phyloP scores from a whole-genome alignment of 2,329 filamentous ascomycete species.

The Passalora sequoiae region DNA sequence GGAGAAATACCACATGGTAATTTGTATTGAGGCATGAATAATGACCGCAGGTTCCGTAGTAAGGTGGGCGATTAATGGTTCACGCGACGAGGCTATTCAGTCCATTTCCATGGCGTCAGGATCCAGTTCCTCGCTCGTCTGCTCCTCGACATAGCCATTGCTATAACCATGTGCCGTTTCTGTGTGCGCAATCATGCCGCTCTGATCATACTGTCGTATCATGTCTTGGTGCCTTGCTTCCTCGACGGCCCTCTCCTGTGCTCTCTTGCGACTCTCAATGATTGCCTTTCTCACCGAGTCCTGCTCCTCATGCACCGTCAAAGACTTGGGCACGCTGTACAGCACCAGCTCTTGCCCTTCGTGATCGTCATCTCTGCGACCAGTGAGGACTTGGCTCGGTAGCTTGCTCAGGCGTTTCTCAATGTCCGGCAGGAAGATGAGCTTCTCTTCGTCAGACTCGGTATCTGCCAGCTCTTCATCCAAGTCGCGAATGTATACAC shows the following conservation, averaged over 20 bases:
- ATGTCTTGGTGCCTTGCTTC: constrained; percentile 31
- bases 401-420: constrained; percentile 70
- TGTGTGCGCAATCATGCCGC: constrained; percentile 12
- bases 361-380: constrained; percentile 50
- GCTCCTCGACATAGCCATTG: constrained; percentile 21
- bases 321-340: constrained; percentile 71
- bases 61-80: too few species aligned
- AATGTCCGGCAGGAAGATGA: constrained; percentile 80
- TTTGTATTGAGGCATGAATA: too few species aligned
- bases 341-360: constrained; percentile 67
- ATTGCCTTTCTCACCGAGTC: constrained; percentile 74
- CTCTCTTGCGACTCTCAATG: constrained; percentile 67
- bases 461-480: constrained; percentile 76
- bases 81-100: too few species aligned
- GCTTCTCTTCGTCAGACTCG: constrained; percentile 55
- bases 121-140: constrained; percentile 38
- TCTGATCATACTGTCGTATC: constrained; percentile 28
- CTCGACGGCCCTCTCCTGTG: constrained; percentile 49
- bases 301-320: constrained; percentile 71
- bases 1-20: too few species aligned
- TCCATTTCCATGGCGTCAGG: constrained; percentile 64
- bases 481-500: constrained; percentile 85
- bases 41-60: too few species aligned
- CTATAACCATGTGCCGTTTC: constrained; percentile 35
- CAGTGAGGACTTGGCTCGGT: constrained; percentile 61